Conservation (phyloP, 108 stramenopile genomes). For the Nitzschia sp. region DNA sequence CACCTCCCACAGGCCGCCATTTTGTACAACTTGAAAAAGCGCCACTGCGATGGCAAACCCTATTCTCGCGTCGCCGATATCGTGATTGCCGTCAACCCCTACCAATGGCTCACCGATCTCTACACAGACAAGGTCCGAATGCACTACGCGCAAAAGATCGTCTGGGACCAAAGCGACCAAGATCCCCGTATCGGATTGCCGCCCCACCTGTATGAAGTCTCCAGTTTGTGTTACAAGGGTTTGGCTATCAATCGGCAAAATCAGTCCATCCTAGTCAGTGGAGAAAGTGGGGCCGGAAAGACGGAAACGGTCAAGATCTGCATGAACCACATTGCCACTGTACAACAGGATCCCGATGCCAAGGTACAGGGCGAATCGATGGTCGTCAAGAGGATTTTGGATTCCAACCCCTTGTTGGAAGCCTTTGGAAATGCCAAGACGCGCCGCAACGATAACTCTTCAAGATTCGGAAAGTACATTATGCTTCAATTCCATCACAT, state of each 20-base stretch:
- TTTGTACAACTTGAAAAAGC: conserved; percentile 76
- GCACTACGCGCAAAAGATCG: conserved; percentile 63
- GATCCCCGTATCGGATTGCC: conserved; percentile 33
- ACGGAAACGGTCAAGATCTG: conserved; percentile 89
- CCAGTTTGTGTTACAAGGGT: conserved; percentile 68
- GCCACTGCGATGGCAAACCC: conserved; percentile 65
- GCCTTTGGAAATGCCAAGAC: conserved; percentile 90
- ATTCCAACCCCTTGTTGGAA: conserved; percentile 85
- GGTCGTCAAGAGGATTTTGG: conserved; percentile 56
- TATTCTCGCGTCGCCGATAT: conserved; percentile 90
- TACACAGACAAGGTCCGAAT: conserved; percentile 63
- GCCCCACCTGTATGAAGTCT: conserved; percentile 74
- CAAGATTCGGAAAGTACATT: conserved; percentile 80
- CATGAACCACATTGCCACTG: conserved; percentile 83
- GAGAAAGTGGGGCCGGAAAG: conserved; percentile 88
- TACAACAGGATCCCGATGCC: conserved; percentile 46
- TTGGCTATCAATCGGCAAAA: conserved; percentile 50
- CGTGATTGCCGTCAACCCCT: conserved; percentile 91
- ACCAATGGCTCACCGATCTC: conserved; percentile 73
- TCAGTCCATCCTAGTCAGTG: conserved; percentile 79
- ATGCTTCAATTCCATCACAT: conserved; percentile 66
- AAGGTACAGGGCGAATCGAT: conserved; percentile 39
- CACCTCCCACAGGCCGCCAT: conserved; percentile 69
- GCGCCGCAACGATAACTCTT: conserved; percentile 83
- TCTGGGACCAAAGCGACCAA: conserved; percentile 46